Conservation (phyloP, 2,329 filamentous ascomycete genomes). For the Sporothrix brasiliensis region DNA sequence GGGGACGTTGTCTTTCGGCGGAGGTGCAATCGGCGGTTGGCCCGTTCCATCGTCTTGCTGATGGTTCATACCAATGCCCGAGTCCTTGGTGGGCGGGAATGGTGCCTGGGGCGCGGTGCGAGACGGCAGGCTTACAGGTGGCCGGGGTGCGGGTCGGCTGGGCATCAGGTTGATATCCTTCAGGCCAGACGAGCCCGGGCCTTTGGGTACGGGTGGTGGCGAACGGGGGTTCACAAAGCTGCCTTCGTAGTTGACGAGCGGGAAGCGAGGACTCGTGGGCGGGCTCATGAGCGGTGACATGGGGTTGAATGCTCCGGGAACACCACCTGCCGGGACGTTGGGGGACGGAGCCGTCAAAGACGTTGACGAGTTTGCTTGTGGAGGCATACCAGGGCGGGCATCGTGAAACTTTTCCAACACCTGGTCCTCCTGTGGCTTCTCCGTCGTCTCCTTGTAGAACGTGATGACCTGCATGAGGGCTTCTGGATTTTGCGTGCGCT, state of each 20-base stretch:
- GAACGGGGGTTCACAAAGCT: slow-evolving; percentile 97
- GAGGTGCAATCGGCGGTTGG: slow-evolving; percentile 46
- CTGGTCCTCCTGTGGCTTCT: slow-evolving; percentile 77
- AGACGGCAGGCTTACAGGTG: slow-evolving; percentile 67
- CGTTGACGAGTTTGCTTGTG: slow-evolving; percentile 50
- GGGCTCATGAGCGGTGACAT: slow-evolving; percentile 71
- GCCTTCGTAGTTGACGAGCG: slow-evolving; percentile 78
- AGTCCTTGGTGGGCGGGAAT: slow-evolving; percentile 60
- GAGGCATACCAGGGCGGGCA: slow-evolving; percentile 62
- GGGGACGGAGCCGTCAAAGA: slow-evolving; percentile 45
- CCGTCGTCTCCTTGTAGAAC: slow-evolving; percentile 94
- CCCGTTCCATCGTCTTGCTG: slow-evolving; percentile 56
- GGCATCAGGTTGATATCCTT: slow-evolving; percentile 70
- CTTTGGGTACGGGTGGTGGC: slow-evolving; percentile 81
- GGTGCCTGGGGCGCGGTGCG: slow-evolving; percentile 61
- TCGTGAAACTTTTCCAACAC: slow-evolving; percentile 97
- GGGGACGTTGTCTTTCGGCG: slow-evolving; percentile 58
- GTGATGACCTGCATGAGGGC: slow-evolving; percentile 94
- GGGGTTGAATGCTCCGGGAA: slow-evolving; percentile 59
- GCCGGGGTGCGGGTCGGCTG: slow-evolving; percentile 81
- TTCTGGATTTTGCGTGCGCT: slow-evolving; percentile 92
- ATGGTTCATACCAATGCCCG: slow-evolving; percentile 64
- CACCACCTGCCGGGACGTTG: slow-evolving; percentile 45
- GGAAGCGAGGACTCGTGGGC: slow-evolving; percentile 82
- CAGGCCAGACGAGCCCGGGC: slow-evolving; percentile 45